A percentile compares a stretch with the other conserved stretches of the same genome.
Conservation (phyloP, 208 protist genomes). For the Trypanosoma platydactyli region DNA sequence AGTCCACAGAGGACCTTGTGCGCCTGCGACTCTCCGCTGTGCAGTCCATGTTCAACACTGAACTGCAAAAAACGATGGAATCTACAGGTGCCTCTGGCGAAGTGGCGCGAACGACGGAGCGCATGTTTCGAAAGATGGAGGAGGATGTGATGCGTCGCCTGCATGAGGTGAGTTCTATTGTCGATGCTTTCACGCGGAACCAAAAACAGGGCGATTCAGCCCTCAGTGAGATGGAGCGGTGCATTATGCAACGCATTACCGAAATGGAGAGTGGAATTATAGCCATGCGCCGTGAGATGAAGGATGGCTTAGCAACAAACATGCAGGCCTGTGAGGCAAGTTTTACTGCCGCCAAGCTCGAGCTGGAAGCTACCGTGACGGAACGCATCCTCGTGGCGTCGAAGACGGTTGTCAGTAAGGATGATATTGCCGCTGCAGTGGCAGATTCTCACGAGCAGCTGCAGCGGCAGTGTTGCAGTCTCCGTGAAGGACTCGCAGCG, state of each 20-base stretch:
- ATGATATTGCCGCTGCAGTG: conserved; percentile 17
- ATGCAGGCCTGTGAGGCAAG: conserved; percentile 21
- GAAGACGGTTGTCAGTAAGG: conserved; percentile 19
- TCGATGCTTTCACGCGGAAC: conserved; percentile 8
- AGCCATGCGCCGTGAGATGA: conserved; percentile 22
- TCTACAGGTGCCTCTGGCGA: conserved; percentile 42
- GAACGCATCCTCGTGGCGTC: conserved; percentile 5
- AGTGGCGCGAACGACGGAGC: conserved; percentile 28
- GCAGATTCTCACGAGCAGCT: conserved; percentile 23
- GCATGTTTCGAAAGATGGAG: conserved; percentile 34
- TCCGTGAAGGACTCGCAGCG: background rate
- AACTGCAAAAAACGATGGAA: conserved; percentile 56
- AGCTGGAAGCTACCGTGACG: conserved; percentile 6
- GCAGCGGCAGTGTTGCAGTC: conserved; percentile 4
- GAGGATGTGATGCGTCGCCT: conserved; percentile 23
- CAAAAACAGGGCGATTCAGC: conserved; percentile 10
- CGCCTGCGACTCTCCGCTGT: conserved; percentile 49
- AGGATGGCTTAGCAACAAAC: conserved; percentile 27
- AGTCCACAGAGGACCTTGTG: conserved; percentile 63
- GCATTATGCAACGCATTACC: conserved; percentile 8
- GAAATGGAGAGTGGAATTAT: conserved; percentile 17
- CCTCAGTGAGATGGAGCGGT: conserved; percentile 18
- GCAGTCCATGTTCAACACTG: conserved; percentile 46
- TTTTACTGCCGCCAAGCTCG: background rate
- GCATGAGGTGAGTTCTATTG: conserved; percentile 18